Evolutionary conservation across 1,139 yeast species (phyloP), one percentile per base, ranked within the genome.

Genomic region (Pichia sp.): DNA sequence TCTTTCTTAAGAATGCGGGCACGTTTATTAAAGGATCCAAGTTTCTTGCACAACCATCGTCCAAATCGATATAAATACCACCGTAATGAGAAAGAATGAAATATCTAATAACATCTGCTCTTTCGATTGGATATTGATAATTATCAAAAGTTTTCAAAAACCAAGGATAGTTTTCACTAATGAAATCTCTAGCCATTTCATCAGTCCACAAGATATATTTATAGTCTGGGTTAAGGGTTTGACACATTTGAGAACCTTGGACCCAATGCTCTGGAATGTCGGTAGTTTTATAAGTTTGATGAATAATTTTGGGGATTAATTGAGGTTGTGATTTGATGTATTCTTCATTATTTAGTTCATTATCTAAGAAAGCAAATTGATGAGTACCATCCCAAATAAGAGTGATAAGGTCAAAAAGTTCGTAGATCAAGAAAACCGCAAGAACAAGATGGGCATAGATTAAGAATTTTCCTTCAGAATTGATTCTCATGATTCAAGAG

Each of bases 61-160:
- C 97, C 58, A 89, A 71, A 67, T 89, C 97, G 54, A 89, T 82
- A 67, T 89, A 89, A 40, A 90, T 74, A 41, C 97, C 97, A 50
- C 97, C 97, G 61, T 77, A 88, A 62, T 85, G 89, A 50, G 74
- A 76, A 57, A 89, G 71, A 5, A 86, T 85, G 67, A 89, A 89
- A 68, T 89, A 89, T 55, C 97, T 74, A 45, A 90, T 85, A n/a
- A 88, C 95, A 61, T 89, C 97, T 0, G 96, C 97, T 52, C 97
- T 71, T 71, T 87, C 82, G 56, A 90, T 90, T 27, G 90, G 89
- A 63, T 80, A 88, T 40, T 76, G 79, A 64, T 89, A 89, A 39
- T 73, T 66, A 61, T 87, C 92, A 76, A 85, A 89, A 11, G 92
- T 84, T 18, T 72, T 66, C 51, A 89, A 68, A 62, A 89, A 89